phyloP scores from a whole-genome alignment of 495 filamentous ascomycete species.

The Tuber umbilicatum region DNA sequence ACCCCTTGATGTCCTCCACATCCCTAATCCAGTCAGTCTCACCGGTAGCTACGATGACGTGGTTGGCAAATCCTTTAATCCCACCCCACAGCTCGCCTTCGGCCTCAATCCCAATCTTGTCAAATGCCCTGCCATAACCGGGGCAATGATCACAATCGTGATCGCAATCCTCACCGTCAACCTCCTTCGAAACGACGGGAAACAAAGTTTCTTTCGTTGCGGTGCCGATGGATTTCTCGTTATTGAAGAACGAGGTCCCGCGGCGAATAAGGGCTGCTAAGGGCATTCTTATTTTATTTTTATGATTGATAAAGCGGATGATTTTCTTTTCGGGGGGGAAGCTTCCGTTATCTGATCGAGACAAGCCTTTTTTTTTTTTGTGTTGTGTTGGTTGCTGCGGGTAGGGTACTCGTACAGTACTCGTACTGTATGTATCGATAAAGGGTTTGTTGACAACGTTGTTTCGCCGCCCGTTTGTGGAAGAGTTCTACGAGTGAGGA shows the following conservation, averaged over 20 bases:
- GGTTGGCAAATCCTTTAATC: conserved; percentile 81
- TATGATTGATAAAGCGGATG: not conserved
- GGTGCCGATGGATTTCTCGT: conserved; percentile 1
- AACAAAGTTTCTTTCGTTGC: conserved; percentile 49
- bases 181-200: conserved; percentile 49
- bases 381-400: not conserved
- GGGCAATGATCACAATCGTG: conserved; percentile 84
- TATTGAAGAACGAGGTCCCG: conserved; percentile 30
- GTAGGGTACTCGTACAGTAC: too few relatives aligned
- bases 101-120: conserved; percentile 67
- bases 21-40: conserved; percentile 92
- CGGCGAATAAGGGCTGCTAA: conserved; percentile 23
- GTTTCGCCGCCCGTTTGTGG: not conserved
- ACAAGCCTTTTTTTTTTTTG: conserved; percentile 8
- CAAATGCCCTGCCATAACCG: conserved; percentile 59
- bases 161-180: conserved; percentile 85
- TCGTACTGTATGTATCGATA: not conserved
- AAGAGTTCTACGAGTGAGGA: not conserved
- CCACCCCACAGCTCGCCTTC: conserved; percentile 75
- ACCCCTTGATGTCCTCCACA: conserved; percentile 83
- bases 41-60: conserved; percentile 85
- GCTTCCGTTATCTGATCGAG: conserved; percentile 27
- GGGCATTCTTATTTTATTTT: conserved; percentile 12
- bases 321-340: not conserved
- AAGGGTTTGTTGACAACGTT: not conserved